Conservation (phyloP, 352 stramenopile genomes). For the Pythium dissotocum region DNA sequence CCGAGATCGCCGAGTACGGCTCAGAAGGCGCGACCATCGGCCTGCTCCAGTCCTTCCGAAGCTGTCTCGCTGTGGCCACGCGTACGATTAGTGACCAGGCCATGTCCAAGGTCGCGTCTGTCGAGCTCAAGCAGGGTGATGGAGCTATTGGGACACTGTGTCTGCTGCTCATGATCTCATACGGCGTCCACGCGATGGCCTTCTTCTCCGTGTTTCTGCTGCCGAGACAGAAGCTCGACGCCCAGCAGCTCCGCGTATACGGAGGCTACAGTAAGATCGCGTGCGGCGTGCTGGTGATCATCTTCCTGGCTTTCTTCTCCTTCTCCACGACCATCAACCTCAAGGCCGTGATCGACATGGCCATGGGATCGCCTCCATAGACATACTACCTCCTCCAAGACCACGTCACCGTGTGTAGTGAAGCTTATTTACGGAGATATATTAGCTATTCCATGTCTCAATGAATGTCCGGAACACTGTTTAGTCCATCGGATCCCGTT, state of each 20-base stretch:
- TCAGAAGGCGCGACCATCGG: slow-evolving; percentile 69
- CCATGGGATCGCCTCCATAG: slow-evolving; percentile 18
- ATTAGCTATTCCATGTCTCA: background rate
- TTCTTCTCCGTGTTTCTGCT: slow-evolving; percentile 58
- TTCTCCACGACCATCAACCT: slow-evolving; percentile 34
- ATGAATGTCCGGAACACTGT: background rate
- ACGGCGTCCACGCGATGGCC: slow-evolving; percentile 50
- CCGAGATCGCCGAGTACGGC: slow-evolving; percentile 71
- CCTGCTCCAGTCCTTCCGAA: slow-evolving; percentile 62
- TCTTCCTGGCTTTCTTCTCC: slow-evolving; percentile 30
- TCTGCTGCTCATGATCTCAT: slow-evolving; percentile 53
- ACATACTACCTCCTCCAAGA: background rate
- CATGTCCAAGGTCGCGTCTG: slow-evolving; percentile 31
- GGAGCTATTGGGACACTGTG: slow-evolving; percentile 25
- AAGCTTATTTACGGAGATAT: slow-evolving; percentile 10
- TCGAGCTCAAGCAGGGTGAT: slow-evolving; percentile 16
- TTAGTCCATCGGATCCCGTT: background rate
- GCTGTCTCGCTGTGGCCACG: slow-evolving; percentile 55
- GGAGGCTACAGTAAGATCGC: slow-evolving; percentile 35
- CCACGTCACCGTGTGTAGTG: background rate
- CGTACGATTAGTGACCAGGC: slow-evolving; percentile 56
- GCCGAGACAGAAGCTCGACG: slow-evolving; percentile 34
- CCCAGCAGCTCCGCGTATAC: slow-evolving; percentile 35
- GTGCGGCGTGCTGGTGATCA: slow-evolving; percentile 24
- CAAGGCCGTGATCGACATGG: slow-evolving; percentile 31